These are phyloP conservation scores for Tuber aestivum DNA, from an alignment of 495 filamentous ascomycete species.

Conservation along the genomic window DNA sequence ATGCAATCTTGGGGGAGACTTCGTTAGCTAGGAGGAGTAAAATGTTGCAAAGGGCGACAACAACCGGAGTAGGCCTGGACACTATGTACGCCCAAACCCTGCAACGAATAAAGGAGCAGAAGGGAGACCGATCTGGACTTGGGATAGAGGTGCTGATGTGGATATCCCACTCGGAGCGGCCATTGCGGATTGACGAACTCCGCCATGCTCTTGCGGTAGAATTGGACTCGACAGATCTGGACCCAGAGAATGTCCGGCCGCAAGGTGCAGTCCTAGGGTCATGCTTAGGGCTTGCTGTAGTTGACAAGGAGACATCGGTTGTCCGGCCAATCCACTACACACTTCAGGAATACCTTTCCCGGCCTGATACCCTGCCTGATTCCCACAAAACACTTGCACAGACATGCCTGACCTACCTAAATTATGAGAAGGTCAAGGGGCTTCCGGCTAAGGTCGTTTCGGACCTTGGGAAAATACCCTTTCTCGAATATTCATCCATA, in stretches of 20 bases:
- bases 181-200: background rate
- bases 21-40: background rate
- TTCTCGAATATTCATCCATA: background rate
- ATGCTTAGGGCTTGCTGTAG: background rate
- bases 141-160: background rate
- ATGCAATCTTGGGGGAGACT: background rate
- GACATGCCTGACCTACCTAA: background rate
- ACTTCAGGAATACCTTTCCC: background rate
- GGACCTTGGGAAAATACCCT: background rate
- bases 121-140: background rate
- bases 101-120: background rate
- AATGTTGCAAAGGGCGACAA: background rate
- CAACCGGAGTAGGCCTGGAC: background rate
- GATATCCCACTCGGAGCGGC: background rate
- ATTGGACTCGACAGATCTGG: background rate
- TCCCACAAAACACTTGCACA: background rate
- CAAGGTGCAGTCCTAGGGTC: background rate
- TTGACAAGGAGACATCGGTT: background rate
- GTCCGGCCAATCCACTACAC: background rate
- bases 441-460: background rate
- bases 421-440: background rate
- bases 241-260: background rate
- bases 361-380: background rate
- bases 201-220: background rate
- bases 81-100: background rate